Base-by-base conservation (phyloP, 257 asterid genomes). In the Nicotiana undulata region DNA sequence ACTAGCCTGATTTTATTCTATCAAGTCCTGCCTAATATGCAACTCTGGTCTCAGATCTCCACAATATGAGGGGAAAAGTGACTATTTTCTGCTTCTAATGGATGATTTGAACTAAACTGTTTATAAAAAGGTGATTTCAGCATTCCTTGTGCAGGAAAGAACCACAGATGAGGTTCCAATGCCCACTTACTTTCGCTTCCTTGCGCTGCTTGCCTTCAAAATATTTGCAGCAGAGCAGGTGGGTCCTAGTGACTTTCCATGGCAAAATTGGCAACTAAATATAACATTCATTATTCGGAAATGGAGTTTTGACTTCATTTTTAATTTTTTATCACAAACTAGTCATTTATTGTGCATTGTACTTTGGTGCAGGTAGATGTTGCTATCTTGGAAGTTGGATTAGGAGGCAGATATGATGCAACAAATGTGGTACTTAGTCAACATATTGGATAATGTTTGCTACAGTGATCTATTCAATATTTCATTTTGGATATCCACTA, bases 141-240 rank as follows among this genome's bases (percentile, higher is more conserved):
- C 51, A n/a, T 46, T 64, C 6, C 55, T 65, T 32, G 49, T 84
- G 88, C 84, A 96, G 99, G 97, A 90, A 84, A 86, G 72, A 82
- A 52, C 85, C 79, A 88, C 89, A 31, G 90, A 90, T 78, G 94
- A 91, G 72, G 74, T 92, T 63, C 98, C 98, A 10, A 92, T 96
- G 97, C 98, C 99, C 60, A 93, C 99, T 34, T 96, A 92, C 84
- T 96, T 96, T 81, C 98, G 97, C 44, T 96, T 96, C 89, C 97
- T 96, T 76, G 97, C 98, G 37, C 82, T 96, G 87, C 97, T 96
- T 81, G 99, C 97, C 89, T 96, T 96, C 90, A 93, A 94, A 88
- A 92, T 96, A 75, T 96, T 96, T 83, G 90, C 94, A 65, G 98
- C 90, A 55, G 99, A 93, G 91, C 92, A 94, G 98, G 99, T 92